A percentile compares a stretch with the other conserved stretches of the same genome.
Conservation (phyloP, 2,329 filamentous ascomycete genomes). For the Pochonia chlamydosporia region DNA sequence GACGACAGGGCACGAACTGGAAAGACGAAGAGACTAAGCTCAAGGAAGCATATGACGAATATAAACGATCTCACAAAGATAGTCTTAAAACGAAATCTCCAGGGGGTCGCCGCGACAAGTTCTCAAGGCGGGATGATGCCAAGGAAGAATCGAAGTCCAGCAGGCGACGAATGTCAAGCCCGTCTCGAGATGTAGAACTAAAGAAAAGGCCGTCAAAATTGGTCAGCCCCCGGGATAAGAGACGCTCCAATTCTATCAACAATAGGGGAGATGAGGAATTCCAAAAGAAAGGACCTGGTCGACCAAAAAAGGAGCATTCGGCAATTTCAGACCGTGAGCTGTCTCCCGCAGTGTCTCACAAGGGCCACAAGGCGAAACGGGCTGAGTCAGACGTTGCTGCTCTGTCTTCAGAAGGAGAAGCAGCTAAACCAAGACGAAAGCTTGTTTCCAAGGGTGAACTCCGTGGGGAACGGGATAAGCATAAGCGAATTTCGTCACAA, state of each 20-base stretch:
- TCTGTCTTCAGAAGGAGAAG: conserved; percentile 51
- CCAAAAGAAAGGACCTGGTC: conserved; percentile 45
- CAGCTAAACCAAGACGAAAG: conserved; percentile 55
- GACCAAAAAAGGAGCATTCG: conserved; percentile 50
- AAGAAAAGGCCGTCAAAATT: conserved; percentile 38
- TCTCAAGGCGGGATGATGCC: conserved; percentile 35
- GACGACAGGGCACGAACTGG: conserved; percentile 81
- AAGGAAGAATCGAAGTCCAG: conserved; percentile 37
- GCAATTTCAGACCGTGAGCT: conserved; percentile 47
- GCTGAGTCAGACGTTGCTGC: conserved; percentile 48
- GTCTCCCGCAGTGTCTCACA: conserved; percentile 42
- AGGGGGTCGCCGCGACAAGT: conserved; percentile 31
- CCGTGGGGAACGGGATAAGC: conserved; percentile 52
- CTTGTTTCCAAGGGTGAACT: conserved; percentile 58
- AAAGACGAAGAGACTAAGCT: conserved; percentile 79
- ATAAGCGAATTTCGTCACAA: conserved; percentile 39
- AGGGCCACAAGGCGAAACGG: conserved; percentile 45
- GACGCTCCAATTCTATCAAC: conserved; percentile 35
- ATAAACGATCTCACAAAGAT: conserved; percentile 47
- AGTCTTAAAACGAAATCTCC: conserved; percentile 46
- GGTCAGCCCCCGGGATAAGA: conserved; percentile 44
- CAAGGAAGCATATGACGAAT: conserved; percentile 67
- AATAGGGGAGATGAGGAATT: conserved; percentile 41
- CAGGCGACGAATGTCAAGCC: conserved; percentile 45
- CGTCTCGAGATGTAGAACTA: conserved; percentile 37